phyloP scores from a whole-genome alignment of 2,329 filamentous ascomycete genomes.

The Gnomoniopsis sp. region DNA sequence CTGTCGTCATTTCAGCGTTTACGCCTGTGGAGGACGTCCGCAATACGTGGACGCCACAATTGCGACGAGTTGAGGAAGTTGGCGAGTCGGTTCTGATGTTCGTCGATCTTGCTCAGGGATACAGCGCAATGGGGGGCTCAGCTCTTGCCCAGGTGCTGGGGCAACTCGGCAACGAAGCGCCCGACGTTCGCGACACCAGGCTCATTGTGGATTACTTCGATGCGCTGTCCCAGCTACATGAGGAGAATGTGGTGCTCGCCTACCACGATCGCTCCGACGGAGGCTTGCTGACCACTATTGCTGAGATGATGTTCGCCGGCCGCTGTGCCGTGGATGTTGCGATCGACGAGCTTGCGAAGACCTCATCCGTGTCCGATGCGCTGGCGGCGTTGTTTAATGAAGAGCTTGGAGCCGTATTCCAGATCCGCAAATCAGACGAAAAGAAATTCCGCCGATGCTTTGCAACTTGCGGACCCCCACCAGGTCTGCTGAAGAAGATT shows the following conservation, averaged over 20 bases:
- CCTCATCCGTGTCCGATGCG: constrained; percentile 59
- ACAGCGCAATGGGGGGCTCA: constrained; percentile 82
- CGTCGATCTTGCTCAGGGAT: constrained; percentile 81
- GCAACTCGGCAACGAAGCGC: constrained; percentile 78
- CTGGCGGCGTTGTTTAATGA: constrained; percentile 89
- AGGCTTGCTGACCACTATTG: constrained; percentile 83
- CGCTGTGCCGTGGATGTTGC: constrained; percentile 83
- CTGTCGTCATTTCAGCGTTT: constrained; percentile 88
- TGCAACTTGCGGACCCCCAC: constrained; percentile 80
- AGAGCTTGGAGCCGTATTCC: constrained; percentile 93
- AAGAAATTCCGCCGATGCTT: constrained; percentile 85
- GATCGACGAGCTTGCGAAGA: constrained; percentile 69
- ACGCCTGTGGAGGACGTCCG: constrained; percentile 76
- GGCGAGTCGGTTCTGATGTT: constrained; percentile 87
- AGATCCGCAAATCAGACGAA: constrained; percentile 82
- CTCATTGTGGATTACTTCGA: constrained; percentile 89
- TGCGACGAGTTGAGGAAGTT: constrained; percentile 79
- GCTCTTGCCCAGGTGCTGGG: constrained; percentile 87
- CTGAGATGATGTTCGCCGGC: constrained; percentile 98
- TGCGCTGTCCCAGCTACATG: constrained; percentile 66
- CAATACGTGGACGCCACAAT: constrained; percentile 90
- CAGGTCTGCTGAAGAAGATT: constrained; percentile 78
- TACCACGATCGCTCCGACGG: constrained; percentile 96
- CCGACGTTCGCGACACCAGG: constrained; percentile 80
- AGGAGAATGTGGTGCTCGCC: constrained; percentile 68